Conservation (phyloP, 140 eudicot species). For the Flaveria floridana region DNA sequence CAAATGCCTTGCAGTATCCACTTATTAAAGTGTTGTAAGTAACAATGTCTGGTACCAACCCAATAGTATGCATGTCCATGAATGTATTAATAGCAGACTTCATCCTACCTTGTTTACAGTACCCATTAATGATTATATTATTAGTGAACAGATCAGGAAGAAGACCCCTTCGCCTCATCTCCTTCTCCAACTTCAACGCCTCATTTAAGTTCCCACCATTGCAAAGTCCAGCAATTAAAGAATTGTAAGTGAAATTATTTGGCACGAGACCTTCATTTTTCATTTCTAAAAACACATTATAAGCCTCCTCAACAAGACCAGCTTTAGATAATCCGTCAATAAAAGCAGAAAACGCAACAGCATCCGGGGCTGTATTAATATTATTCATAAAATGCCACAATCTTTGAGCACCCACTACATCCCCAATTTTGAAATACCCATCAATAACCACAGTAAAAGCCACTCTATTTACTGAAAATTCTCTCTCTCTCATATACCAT, state of each 20-base stretch:
- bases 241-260: slow-evolving; percentile 75
- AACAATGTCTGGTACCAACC: slow-evolving; percentile 65
- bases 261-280: slow-evolving; percentile 64
- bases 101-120: slow-evolving; percentile 86
- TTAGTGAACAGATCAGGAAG: slow-evolving; percentile 65
- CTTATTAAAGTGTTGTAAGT: slow-evolving; percentile 85
- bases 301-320: slow-evolving; percentile 69
- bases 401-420: slow-evolving; percentile 62
- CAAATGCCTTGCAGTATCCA: slow-evolving; percentile 76
- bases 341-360: slow-evolving; percentile 73
- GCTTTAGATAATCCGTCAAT: slow-evolving; percentile 72
- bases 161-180: slow-evolving; percentile 72
- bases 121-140: slow-evolving; percentile 75
- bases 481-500: slow-evolving; percentile 56
- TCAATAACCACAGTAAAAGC: slow-evolving; percentile 77
- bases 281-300: slow-evolving; percentile 55
- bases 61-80: slow-evolving; percentile 51
- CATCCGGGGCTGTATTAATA: slow-evolving; percentile 62
- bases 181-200: slow-evolving; percentile 66
- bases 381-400: slow-evolving; percentile 67
- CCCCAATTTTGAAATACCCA: slow-evolving; percentile 64
- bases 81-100: slow-evolving; percentile 57
- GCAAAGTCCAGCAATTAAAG: slow-evolving; percentile 73
- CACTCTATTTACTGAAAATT: slow-evolving; percentile 59
- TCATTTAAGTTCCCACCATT: slow-evolving; percentile 49